Evolutionary conservation across 148 eudicot genomes (phyloP), one percentile per base, ranked within the genome.

Genomic region (Bassia scoparia): DNA sequence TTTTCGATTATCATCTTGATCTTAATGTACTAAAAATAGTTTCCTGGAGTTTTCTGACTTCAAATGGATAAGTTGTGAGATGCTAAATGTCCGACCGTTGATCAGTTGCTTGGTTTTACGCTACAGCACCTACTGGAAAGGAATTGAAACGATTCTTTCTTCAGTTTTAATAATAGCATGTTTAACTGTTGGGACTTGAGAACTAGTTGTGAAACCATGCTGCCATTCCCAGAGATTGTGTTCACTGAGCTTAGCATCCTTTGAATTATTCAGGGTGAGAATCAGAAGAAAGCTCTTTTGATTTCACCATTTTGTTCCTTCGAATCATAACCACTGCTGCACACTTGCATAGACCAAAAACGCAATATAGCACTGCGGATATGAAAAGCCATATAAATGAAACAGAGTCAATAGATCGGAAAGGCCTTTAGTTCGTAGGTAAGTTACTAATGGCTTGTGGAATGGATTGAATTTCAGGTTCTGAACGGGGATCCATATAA

Each of bases 401-500:
- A 63, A 65, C 9, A 31, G 16, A 37, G 26, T 29, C 23, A 5
- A 38, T 17, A 61, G 30, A 3, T 65, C 43, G 20, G 14, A 46
- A 24, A 34, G 14, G 8, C 30, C 65, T 43, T 31, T 7, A 26
- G 0, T 65, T 63, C 41, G 72, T 70, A n/a, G 33, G 65, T 26
- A 18, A 8, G n/a, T 67, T 37, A 33, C 33, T 79, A 55, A 79
- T 46, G 18, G 31, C 43, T 59, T 63, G 41, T 80, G 61, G 60
- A 72, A 37, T 66, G 69, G 61, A 26, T 79, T 61, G 50, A 70
- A 26, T 72, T 81, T 70, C 88, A 94, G 97, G 98, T 95, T 77
- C 84, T 95, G 18, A 91, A 95, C 72, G 97, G 98, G 49, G 90
- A 84, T 64, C 96, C 98, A 18, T 94, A 94, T 74, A 94, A 94